Evolutionary conservation across 352 stramenopile genomes (phyloP).

Genomic region (Aphanomyces cochlioides): DNA sequence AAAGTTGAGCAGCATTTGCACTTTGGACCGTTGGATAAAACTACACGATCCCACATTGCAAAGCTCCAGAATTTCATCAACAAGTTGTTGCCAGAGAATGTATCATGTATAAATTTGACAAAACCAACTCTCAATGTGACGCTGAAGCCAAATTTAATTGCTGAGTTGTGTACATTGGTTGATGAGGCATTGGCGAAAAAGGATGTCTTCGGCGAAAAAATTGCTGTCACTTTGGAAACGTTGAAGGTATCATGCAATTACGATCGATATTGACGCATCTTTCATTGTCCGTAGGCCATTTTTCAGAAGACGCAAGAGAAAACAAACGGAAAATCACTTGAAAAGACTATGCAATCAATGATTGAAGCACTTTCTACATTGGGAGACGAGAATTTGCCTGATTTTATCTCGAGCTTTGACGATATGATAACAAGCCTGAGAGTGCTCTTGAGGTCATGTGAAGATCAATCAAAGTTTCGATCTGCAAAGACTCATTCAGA

Average conservation of each 20-base stretch:
- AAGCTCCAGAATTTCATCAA: slow-evolving; percentile 15
- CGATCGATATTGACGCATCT: neutral
- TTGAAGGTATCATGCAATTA: neutral
- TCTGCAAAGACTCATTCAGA: neutral
- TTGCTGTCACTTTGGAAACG: neutral
- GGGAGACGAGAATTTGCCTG: slow-evolving; percentile 3
- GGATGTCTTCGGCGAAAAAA: neutral
- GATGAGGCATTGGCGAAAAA: slow-evolving; percentile 16
- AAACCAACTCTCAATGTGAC: neutral
- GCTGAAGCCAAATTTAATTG: neutral
- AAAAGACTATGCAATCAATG: neutral
- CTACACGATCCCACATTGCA: slow-evolving; percentile 14
- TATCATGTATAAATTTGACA: neutral
- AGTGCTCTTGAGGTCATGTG: neutral
- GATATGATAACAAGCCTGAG: slow-evolving; percentile 16
- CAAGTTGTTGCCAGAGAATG: slow-evolving; percentile 2
- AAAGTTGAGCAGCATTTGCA: slow-evolving; percentile 24
- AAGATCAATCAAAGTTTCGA: neutral
- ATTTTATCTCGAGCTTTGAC: slow-evolving; percentile 14
- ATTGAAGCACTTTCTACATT: slow-evolving; percentile 3
- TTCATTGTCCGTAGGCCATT: slow-evolving; percentile 14
- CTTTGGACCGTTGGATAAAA: slow-evolving; percentile 15
- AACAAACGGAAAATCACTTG: slow-evolving; percentile 7
- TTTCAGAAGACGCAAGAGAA: slow-evolving; percentile 22
- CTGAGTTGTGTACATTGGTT: neutral